A percentile compares a stretch with the other conserved stretches of the same genome.
These are phyloP conservation scores for Tephrocybe sp. DNA, from an alignment of 768 basidiomycete genomes.

Conservation along the genomic window DNA sequence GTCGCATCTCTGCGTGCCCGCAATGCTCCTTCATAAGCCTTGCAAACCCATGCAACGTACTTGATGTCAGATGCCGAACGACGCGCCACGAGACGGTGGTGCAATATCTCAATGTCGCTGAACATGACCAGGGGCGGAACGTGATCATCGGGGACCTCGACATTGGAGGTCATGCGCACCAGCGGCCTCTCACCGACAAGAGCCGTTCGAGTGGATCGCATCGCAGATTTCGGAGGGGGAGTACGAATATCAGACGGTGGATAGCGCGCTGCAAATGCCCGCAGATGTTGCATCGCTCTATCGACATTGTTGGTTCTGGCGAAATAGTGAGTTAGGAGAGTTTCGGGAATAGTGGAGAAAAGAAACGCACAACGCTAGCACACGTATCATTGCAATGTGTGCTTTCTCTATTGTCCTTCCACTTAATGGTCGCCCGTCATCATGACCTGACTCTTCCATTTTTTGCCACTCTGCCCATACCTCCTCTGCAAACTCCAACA, in stretches of 20 bases:
- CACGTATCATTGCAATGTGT: slow-evolving; percentile 65
- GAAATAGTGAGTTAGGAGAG: too few species aligned
- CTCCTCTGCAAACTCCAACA: slow-evolving; percentile 51
- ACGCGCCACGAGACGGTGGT: slow-evolving; percentile 60
- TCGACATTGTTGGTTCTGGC: slow-evolving; percentile 48
- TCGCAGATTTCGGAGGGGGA: slow-evolving; percentile 39
- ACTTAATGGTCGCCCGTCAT: slow-evolving; percentile 26
- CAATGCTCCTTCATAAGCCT: slow-evolving; percentile 70
- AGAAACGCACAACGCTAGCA: slow-evolving; percentile 55
- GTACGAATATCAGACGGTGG: slow-evolving; percentile 52
- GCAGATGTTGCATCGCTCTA: slow-evolving; percentile 53
- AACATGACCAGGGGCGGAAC: slow-evolving; percentile 82
- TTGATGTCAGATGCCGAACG: slow-evolving; percentile 47
- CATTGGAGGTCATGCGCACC: slow-evolving; percentile 61
- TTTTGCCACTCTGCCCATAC: slow-evolving; percentile 66
- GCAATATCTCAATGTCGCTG: slow-evolving; percentile 72
- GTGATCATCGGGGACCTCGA: slow-evolving; percentile 66
- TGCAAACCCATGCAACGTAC: slow-evolving; percentile 71
- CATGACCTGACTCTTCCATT: slow-evolving; percentile 39
- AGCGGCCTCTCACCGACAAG: slow-evolving; percentile 59
- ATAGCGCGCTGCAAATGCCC: slow-evolving; percentile 61
- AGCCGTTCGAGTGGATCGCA: slow-evolving; percentile 58
- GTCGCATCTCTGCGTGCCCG: slow-evolving; percentile 54
- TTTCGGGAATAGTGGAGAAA: not conserved
- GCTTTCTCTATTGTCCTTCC: slow-evolving; percentile 64